Base-by-base conservation (phyloP, 1,284 basidiomycete genomes). In the Cryptococcus wingfieldii region DNA sequence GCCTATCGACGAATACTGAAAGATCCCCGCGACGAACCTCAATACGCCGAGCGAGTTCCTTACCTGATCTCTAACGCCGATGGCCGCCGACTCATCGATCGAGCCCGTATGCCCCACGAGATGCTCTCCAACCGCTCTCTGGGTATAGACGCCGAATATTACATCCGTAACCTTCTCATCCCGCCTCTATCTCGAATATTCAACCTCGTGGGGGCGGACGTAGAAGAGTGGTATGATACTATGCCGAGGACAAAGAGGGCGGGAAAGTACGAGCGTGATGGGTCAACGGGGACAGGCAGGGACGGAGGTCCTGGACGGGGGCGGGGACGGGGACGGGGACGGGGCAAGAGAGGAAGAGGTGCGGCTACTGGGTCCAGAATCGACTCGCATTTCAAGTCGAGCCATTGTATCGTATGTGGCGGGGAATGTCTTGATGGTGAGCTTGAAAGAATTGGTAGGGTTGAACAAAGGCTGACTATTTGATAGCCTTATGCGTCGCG, bases 41-140 rank as follows among this genome's bases (percentile, higher is more conserved):
- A 94, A 66, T 94, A 96, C 66, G 91, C 89, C 14, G 94, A 98
- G 69, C 85, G 95, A 27, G 84, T 98, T 2, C 91, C 93, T 0
- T 98, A 97, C 72, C 83, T 98, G 43, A 89, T 98, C 54, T 79
- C 82, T 74, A 85, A 79, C 47, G 87, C 89, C 2, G 81, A 83
- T 39, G 82, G 85, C 1, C 77, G 83, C 1, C 83, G 86, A 51
- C 81, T 98, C 13, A 87, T 90, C 19, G 90, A 96, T 62, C 81
- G 88, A 60, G 92, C 91, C 0, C 79, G 89, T 44, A 82, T 84
- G 41, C 93, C 93, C 0, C 81, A 88, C 63, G 87, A 88, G 57
- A 81, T 95, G 60, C 76, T 97, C 43, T 79, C 83, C 23, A 83
- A 89, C 63, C 79, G 84, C 86, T 90, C 82, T 41, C 78, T 86